Base-by-base conservation (phyloP, 441 rosid species). In the Arabidopsis hybrid region DNA sequence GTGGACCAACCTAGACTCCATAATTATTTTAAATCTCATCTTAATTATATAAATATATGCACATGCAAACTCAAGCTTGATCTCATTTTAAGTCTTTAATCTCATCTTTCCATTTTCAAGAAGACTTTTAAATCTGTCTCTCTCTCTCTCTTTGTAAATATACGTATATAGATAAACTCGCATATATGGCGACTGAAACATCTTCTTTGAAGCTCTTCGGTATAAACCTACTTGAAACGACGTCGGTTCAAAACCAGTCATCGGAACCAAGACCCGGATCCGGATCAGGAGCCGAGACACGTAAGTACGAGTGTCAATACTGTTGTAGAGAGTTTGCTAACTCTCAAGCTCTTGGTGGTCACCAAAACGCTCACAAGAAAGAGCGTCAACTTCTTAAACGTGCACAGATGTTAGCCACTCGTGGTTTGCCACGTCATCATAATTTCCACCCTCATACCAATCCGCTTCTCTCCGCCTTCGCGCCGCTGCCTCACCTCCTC, bases 291-390 rank as follows among this genome's bases (percentile, higher is more conserved):
- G 5, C 73, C 26, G 84, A 73, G 11, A 65, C 76, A 16, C 69
- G 82, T 8, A 85, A 85, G 40, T 87, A 80, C 60, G 91, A 85
- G 83, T 87, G 91, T 21, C 91, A 85, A 45, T 87, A 85, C 50
- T 87, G 91, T 61, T 83, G 71, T 43, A 84, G 91, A 21, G 86
- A 79, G 62, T 87, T 87, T 18, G 85, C 85, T 13, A 87, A 87
- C 61, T 87, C 91, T 11, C 91, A 85, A 79, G 91, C 91, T 31
- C 69, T 87, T 62, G 91, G 91, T 1, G 91, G 91, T 47, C 91
- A 87, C 50, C 91, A 87, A 72, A 87, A 87, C 83, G 88, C 91
- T n/a, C 91, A 87, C 82, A 87, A 87, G 85, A 87, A 87, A 71
- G 91, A 87, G 65, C 85, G 91, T 46, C 91, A 77, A 43, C 81